These are phyloP conservation scores for Myriosclerotinia curreyana DNA, from an alignment of 2,329 filamentous ascomycete species.

Conservation along the genomic window DNA sequence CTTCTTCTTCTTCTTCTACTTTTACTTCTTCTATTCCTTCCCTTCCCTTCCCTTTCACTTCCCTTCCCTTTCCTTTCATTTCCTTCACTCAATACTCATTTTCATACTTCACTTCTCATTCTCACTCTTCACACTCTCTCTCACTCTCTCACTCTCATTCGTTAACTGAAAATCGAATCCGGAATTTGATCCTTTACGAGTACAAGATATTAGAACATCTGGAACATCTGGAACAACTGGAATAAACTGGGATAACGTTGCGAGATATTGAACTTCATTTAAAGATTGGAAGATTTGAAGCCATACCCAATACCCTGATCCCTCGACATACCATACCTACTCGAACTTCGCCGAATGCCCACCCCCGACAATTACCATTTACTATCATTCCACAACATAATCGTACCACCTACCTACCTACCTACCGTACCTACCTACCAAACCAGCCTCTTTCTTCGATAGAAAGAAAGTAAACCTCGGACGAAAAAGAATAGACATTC, in stretches of 20 bases:
- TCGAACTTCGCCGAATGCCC: constrained; percentile 17
- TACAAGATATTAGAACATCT: background rate
- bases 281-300: constrained; percentile 8
- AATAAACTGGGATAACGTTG: constrained; percentile 5
- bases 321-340: background rate
- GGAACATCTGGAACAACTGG: constrained; percentile 12
- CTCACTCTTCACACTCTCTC: background rate
- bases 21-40: constrained; percentile 12
- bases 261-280: background rate
- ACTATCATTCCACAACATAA: constrained; percentile 17
- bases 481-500: background rate
- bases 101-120: background rate
- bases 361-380: background rate
- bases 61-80: too few species aligned
- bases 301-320: background rate
- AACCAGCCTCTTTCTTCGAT: constrained; percentile 7
- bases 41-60: too few species aligned
- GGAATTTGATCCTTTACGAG: constrained; percentile 13
- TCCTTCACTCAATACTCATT: background rate
- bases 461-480: constrained; percentile 10
- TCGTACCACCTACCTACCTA: background rate
- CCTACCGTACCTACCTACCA: background rate
- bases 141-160: background rate
- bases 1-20: too few species aligned
- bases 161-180: background rate